phyloP scores from a whole-genome alignment of 176 grass and related monocot genomes.

The Ananas comosus region DNA sequence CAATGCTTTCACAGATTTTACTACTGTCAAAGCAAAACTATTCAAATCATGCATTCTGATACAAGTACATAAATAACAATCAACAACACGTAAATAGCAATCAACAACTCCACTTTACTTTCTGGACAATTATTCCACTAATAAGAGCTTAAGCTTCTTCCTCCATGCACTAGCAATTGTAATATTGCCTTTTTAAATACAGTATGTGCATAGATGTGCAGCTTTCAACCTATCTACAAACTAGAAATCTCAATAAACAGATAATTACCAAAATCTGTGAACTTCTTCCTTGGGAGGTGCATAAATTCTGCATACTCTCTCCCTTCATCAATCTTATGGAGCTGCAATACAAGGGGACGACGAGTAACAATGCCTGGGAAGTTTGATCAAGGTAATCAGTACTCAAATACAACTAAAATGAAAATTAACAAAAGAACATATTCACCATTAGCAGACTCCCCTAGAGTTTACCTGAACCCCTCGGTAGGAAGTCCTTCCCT shows the following conservation, averaged over 20 bases:
- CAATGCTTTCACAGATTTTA: too few species aligned
- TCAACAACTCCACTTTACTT: too few species aligned
- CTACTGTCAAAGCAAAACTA: too few species aligned
- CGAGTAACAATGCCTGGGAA: constrained; percentile 84
- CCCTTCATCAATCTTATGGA: constrained; percentile 82
- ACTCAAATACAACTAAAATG: neutral
- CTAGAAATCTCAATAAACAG: neutral
- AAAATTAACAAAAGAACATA: neutral
- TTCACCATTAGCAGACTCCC: neutral
- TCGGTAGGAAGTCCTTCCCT: constrained; percentile 93
- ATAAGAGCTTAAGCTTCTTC: too few species aligned
- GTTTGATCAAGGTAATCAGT: constrained; percentile 5
- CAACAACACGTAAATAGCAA: too few species aligned
- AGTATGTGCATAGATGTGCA: too few species aligned
- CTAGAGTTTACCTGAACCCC: constrained; percentile 70
- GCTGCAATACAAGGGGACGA: constrained; percentile 83
- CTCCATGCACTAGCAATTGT: too few species aligned
- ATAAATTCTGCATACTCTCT: constrained; percentile 96
- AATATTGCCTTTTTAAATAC: too few species aligned
- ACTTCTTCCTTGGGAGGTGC: constrained; percentile 90
- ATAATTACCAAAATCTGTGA: constrained; percentile 82
- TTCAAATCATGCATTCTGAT: too few species aligned
- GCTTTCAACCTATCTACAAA: too few species aligned
- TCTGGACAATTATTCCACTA: too few species aligned
- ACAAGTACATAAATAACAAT: too few species aligned